Evolutionary conservation across 2,329 filamentous ascomycete species (phyloP), one percentile per base, ranked within the genome.

Genomic region (Colletotrichum theobromicola): DNA sequence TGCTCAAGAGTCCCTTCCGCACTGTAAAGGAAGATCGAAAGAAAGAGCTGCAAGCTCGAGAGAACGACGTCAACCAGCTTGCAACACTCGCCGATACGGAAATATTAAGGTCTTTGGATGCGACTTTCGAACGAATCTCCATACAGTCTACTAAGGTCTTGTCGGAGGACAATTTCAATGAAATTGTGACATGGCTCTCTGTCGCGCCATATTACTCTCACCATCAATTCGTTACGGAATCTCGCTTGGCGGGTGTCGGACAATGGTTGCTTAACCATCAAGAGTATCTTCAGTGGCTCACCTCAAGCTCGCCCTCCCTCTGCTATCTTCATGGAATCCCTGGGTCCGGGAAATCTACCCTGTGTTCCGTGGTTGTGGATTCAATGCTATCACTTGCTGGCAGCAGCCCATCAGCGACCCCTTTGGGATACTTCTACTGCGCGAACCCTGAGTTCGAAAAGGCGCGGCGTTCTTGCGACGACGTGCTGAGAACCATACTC

Each of bases 391-490:
- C 67, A 32, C 16, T 2, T 2, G n/a, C 57, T 3, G 21, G 16
- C 24, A 53, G 5, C 13, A 55, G 35, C 21, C 28, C 35, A 9
- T 34, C 5, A 2, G 28, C 37, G 10, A 21, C 67, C 8, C 67
- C 57, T 1, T 28, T 69, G 7, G 57, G 26, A 2, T 69, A 69
- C 7, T 69, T 69, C 53, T 69, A 62, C 21, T 69, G 67, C 37
- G 57, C 67, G 30, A 69, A 62, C 13, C 57, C 37, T 2, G 57
- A 69, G 21, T 69, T 30, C 4, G 57, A 69, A 16, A 69, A n/a
- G 12, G 28, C 26, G 4, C 57, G 67, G 7, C 37, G 57, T 8
- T 35, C 57, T 0, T 32, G 28, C 13, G 37, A 55, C 12, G 35
- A 69, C 3, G 21, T 62, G 0, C 35, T 62, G 10, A 16, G 67